Evolutionary conservation across 345 rosid genomes (phyloP).

Genomic region (Eucalyptus microcorys): DNA sequence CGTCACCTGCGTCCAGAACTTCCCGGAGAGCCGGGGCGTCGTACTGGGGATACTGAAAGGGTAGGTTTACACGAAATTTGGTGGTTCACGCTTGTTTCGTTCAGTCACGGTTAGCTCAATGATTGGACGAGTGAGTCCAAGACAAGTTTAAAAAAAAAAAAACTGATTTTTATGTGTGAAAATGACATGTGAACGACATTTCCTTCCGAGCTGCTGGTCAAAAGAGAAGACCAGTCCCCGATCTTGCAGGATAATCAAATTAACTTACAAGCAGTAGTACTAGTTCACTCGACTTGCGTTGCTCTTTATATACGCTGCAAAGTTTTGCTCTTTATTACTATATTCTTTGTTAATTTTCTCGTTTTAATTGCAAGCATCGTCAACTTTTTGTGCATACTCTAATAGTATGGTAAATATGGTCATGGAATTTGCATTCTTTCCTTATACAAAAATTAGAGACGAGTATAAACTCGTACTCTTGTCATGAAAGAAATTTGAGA

Average conservation of each 20-base stretch:
- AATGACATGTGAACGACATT: neutral
- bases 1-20: constrained; percentile 55
- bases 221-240: neutral
- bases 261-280: neutral
- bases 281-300: neutral
- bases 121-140: neutral
- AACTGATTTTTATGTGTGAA: neutral
- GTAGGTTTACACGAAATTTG: neutral
- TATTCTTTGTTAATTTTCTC: neutral
- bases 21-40: constrained; percentile 48
- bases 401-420: neutral
- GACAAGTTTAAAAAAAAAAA: neutral
- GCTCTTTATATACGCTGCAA: neutral
- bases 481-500: neutral
- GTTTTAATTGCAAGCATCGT: neutral
- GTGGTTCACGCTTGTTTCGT: neutral
- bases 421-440: neutral
- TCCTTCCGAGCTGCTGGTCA: neutral
- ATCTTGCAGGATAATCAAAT: neutral
- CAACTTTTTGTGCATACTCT: neutral
- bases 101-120: neutral
- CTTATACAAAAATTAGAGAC: neutral
- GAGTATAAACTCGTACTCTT: neutral
- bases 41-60: constrained; percentile 49
- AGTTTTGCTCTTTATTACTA: neutral